Conservation (phyloP, 306 rosid genomes). For the Clitoria ternatea region DNA sequence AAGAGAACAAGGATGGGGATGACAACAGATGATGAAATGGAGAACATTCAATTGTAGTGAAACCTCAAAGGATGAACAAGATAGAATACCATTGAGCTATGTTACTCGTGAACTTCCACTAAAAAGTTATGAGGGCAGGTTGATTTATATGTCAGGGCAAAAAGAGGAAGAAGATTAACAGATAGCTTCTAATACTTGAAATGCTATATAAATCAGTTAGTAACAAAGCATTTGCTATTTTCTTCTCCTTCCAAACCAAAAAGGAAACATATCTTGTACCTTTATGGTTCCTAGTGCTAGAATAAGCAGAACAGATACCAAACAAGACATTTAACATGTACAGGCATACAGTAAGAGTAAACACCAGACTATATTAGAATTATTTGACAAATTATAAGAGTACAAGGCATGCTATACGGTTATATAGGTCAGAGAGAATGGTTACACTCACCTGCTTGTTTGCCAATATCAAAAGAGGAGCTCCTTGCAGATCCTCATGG, state of each 20-base stretch:
- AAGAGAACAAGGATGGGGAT: not conserved
- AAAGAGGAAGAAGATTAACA: constrained; percentile 1
- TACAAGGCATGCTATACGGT: not conserved
- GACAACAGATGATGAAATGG: not conserved
- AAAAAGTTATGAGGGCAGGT: not conserved
- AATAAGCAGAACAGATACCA: not conserved
- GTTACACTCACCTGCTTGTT: constrained; percentile 80
- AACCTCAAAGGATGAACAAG: not conserved
- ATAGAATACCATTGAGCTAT: not conserved
- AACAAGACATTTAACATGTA: constrained; percentile 2
- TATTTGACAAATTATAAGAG: not conserved
- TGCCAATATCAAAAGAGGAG: constrained; percentile 89
- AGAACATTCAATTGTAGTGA: not conserved
- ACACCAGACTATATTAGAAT: not conserved
- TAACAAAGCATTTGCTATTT: not conserved
- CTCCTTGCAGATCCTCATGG: constrained; percentile 96
- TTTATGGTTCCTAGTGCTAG: not conserved
- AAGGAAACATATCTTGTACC: constrained; percentile 12
- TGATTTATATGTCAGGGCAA: not conserved
- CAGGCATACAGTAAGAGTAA: not conserved
- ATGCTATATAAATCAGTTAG: not conserved
- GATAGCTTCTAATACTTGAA: not conserved
- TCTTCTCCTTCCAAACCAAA: not conserved
- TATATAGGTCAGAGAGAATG: not conserved
- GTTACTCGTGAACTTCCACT: not conserved